Conservation (phyloP, 1,139 yeast species). For the Pneumocystis wakefieldiae region DNA sequence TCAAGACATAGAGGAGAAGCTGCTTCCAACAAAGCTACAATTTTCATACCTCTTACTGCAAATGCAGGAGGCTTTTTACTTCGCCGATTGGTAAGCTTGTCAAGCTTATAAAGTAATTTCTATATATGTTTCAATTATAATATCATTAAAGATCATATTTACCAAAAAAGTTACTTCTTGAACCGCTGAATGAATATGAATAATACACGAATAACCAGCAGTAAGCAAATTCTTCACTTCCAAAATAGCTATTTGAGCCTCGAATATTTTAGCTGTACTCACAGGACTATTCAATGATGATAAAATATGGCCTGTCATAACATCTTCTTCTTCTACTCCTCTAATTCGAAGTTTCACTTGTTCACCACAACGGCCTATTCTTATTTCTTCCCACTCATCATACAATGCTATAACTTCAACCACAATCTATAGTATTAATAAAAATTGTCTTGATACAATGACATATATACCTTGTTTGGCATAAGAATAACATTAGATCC, state of each 20-base stretch:
- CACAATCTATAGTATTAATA: slow-evolving; percentile 22
- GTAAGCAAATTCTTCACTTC: slow-evolving; percentile 89
- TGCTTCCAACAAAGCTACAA: slow-evolving; percentile 71
- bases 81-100: slow-evolving; percentile 76
- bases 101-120: slow-evolving; percentile 73
- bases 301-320: slow-evolving; percentile 78
- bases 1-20: slow-evolving; percentile 69
- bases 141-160: slow-evolving; percentile 16
- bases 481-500: slow-evolving; percentile 61
- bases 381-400: slow-evolving; percentile 94
- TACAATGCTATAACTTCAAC: slow-evolving; percentile 77
- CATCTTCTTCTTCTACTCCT: slow-evolving; percentile 95
- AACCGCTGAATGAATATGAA: slow-evolving; percentile 97
- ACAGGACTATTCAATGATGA: slow-evolving; percentile 80
- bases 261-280: slow-evolving; percentile 75
- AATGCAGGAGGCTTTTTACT: slow-evolving; percentile 95
- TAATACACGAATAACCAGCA: slow-evolving; percentile 91
- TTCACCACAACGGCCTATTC: slow-evolving; percentile 84
- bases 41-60: slow-evolving; percentile 98
- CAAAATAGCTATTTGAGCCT: slow-evolving; percentile 93
- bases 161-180: slow-evolving; percentile 71
- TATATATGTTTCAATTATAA: neutral
- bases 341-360: slow-evolving; percentile 85
- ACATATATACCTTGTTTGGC: slow-evolving; percentile 52
- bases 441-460: neutral